Base-by-base conservation (phyloP, 2,329 filamentous ascomycete genomes). In the Aspergillus hiratsukae region DNA sequence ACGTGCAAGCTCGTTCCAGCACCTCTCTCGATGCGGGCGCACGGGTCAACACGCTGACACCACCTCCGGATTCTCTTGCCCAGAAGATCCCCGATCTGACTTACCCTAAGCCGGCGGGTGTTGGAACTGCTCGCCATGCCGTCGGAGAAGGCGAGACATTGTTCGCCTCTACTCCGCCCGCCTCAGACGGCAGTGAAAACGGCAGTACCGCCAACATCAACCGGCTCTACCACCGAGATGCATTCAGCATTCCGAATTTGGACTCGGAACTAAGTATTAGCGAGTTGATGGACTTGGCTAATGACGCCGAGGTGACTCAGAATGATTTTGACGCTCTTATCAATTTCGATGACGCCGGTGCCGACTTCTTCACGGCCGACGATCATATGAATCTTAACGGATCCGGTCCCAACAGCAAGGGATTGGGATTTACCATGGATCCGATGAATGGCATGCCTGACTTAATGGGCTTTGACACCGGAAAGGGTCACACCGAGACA, bases 271-370 rank as follows among this genome's bases (percentile, higher is more conserved):
- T 75, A 56, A 75, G 69, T 51, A 63, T 77, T 3, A 73, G 69
- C 43, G 69, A 76, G 50, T 65, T 77, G 31, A 76, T 76, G 69
- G 73, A 75, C 56, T 60, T 77, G 27, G 75, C 75, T 28, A 76
- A 77, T 51, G 75, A 76, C 49, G 74, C 72, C 5, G 75, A 77
- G 55, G 74, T 76, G 23, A 76, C 71, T 2, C 73, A 77, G 53
- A 75, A 76, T 51, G 76, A 78, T 54, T 75, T 79, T 28, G 76
- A 79, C 54, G 74, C 75, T 0, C 59, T 78, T 53, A 76, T 79
- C 60, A 77, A 78, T 55, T 75, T 78, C 51, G 76, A 79, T 45
- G 76, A 77, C 49, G 68, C 69, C 1, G 64, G 66, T 1, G 69
- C 64, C 19, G 73, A 76, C 19, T 61, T 74, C 29, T 72, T 76